phyloP scores from a whole-genome alignment of 23 red algal genomes.

The Agarophyton chilense region DNA sequence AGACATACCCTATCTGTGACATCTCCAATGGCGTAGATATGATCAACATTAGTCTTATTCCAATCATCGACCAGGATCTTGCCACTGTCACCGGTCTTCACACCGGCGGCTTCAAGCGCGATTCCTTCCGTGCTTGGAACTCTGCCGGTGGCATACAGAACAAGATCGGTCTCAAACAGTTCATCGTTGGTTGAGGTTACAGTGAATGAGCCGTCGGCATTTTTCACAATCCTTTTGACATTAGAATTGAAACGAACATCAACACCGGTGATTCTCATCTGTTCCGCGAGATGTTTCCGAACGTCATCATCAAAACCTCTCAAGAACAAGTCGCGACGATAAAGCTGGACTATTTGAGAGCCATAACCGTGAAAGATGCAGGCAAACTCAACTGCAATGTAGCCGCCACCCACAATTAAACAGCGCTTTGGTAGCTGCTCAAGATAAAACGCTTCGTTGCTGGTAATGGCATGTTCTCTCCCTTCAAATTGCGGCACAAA shows the following conservation, averaged over 20 bases:
- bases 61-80: conserved; percentile 94
- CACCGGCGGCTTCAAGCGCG: conserved; percentile 77
- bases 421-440: conserved; percentile 75
- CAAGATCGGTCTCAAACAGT: conserved; percentile 70
- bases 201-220: conserved; percentile 60
- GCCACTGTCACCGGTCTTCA: conserved; percentile 70
- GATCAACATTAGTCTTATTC: conserved; percentile 87
- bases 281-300: conserved; percentile 80
- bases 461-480: conserved; percentile 82
- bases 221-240: conserved; percentile 66
- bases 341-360: conserved; percentile 74
- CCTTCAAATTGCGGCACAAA: conserved; percentile 92
- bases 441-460: conserved; percentile 93
- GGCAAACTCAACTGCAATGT: conserved; percentile 99
- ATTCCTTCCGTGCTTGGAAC: conserved; percentile 71
- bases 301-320: conserved; percentile 94
- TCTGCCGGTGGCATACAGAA: conserved; percentile 93
- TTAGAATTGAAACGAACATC: conserved; percentile 84
- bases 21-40: conserved; percentile 98
- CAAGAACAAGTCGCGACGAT: conserved; percentile 89
- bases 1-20: conserved; percentile 86
- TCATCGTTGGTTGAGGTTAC: conserved; percentile 71
- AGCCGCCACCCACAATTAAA: conserved; percentile 89
- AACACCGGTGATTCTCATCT: conserved; percentile 85
- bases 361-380: conserved; percentile 92